These are phyloP conservation scores for Globisporangium cederbergense DNA, from an alignment of 352 stramenopile species.

Conservation along the genomic window DNA sequence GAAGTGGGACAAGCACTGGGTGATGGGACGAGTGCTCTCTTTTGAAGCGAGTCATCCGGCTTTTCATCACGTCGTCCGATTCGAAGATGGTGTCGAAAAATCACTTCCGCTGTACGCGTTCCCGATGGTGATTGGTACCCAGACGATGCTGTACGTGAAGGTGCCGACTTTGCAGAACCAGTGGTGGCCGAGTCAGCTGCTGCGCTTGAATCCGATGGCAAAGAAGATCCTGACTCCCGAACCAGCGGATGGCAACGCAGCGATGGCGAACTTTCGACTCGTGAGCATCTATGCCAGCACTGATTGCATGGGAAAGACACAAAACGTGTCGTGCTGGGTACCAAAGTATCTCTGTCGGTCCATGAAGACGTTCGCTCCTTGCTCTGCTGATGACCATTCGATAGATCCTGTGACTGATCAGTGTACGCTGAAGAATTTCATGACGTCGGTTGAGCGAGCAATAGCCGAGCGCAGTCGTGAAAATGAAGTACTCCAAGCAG, in stretches of 20 bases:
- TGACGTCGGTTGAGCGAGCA: conserved; percentile 24
- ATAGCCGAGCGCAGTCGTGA: conserved; percentile 24
- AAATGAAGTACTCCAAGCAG: conserved; percentile 20
- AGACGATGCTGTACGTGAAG: conserved; percentile 67
- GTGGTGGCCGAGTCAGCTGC: conserved; percentile 76
- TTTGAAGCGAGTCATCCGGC: conserved; percentile 51
- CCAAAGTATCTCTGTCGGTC: conserved; percentile 72
- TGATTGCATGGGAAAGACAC: conserved; percentile 24
- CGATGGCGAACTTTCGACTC: conserved; percentile 42
- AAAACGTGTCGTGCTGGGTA: conserved; percentile 71
- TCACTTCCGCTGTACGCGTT: conserved; percentile 67
- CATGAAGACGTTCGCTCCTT: conserved; percentile 22
- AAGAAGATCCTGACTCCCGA: conserved; percentile 35
- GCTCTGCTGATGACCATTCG: neutral
- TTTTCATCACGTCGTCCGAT: conserved; percentile 61
- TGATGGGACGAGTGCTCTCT: conserved; percentile 58
- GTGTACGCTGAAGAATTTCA: conserved; percentile 13
- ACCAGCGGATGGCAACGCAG: conserved; percentile 31
- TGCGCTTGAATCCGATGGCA: conserved; percentile 62
- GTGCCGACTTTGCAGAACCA: conserved; percentile 48
- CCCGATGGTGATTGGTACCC: conserved; percentile 62
- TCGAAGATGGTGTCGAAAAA: conserved; percentile 63
- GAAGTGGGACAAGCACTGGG: conserved; percentile 78
- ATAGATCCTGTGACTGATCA: neutral
- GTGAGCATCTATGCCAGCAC: conserved; percentile 53